Conservation (phyloP, 306 rosid species). For the Parietaria judaica region DNA sequence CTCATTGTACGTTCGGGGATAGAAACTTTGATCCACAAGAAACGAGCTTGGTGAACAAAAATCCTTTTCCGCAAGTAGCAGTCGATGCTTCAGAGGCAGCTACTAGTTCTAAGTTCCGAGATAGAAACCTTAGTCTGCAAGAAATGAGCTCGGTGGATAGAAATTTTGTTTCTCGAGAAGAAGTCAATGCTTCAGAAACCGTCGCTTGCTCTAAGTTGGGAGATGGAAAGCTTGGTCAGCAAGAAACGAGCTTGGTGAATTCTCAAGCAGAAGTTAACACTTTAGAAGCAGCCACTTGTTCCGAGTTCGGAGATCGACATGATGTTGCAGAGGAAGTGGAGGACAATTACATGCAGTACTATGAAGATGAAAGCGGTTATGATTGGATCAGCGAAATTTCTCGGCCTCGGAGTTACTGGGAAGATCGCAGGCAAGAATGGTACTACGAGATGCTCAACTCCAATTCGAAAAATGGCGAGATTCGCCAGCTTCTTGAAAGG, state of each 20-base stretch:
- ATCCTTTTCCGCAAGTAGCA: neutral
- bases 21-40: slow-evolving; percentile 9
- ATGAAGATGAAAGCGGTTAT: slow-evolving; percentile 23
- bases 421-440: slow-evolving; percentile 69
- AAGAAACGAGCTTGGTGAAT: slow-evolving; percentile 18
- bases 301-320: slow-evolving; percentile 26
- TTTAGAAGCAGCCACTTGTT: slow-evolving; percentile 11
- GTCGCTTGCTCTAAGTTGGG: neutral
- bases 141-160: slow-evolving; percentile 14
- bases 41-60: slow-evolving; percentile 5
- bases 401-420: slow-evolving; percentile 89
- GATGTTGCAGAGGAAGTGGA: slow-evolving; percentile 28
- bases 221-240: neutral
- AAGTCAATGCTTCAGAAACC: too few relatives aligned
- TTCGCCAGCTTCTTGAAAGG: slow-evolving; percentile 71
- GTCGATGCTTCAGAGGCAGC: too few relatives aligned
- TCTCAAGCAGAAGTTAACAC: slow-evolving; percentile 17
- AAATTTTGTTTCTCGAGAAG: slow-evolving; percentile 11
- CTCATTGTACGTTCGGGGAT: neutral
- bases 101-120: neutral
- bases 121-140: neutral
- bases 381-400: slow-evolving; percentile 78
- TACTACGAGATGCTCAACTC: slow-evolving; percentile 66
- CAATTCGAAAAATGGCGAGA: slow-evolving; percentile 58
- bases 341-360: slow-evolving; percentile 20